Base-by-base conservation (phyloP, 805 yeast genomes). In the Teunomyces gatunensis region DNA sequence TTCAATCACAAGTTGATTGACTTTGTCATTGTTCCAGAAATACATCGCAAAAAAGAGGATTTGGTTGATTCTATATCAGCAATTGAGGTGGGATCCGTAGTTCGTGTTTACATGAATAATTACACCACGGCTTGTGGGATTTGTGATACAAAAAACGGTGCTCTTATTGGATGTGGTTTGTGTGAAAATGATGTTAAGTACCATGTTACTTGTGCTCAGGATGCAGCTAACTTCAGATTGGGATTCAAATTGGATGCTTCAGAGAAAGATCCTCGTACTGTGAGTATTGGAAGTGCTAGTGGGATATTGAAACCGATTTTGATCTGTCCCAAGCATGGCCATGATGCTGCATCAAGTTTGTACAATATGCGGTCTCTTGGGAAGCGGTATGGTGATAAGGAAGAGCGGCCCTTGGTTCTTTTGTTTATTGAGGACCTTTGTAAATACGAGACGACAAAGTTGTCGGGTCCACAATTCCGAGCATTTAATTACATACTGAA, bases 121-220 rank as follows among this genome's bases (percentile, higher is more conserved):
- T 58, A 52, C 17, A 54, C 63, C 28, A 50, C 50, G 5, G 50
- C 54, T 2, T 84, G 90, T 63, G 61, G 64, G 0, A 64, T 77
- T 1, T 79, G 87, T 51, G 63, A 67, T 6, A 56, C 67, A 7
- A 50, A 45, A 2, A 79, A 80, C 43, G 89, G 89, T 2, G 74
- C 80, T 0, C 58, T 82, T 40, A 55, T 71, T 1, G 55, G 54
- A 11, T 84, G 90, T 60, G 67, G 65, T 12, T 47, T 65, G 12
- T 83, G 87, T 56, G 53, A 64, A 2, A 60, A 56, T 41, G 39
- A 41, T n/a, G 29, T 42, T 3, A 46, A 48, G 17, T 63, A 49
- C 48, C 88, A 84, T 62, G 69, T 78, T 1, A 83, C 83, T 0
- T 85, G 89, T 69, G 84, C 84, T 11, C 79, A 77, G 47, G 77